Base-by-base conservation (phyloP, 2,329 filamentous ascomycete genomes). In the Lomentospora prolificans region DNA sequence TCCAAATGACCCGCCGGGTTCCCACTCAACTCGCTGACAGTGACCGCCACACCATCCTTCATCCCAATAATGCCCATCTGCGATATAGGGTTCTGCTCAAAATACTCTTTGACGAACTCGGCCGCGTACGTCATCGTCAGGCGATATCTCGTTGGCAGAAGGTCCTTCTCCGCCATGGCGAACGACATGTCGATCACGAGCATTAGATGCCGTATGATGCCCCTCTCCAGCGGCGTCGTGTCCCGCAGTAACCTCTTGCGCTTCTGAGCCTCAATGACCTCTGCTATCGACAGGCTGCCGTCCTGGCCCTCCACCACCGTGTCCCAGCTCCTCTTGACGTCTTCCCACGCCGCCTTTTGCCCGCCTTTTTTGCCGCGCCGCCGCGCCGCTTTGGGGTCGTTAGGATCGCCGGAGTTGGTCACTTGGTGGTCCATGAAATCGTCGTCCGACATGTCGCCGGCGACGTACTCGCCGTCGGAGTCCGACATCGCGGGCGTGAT, bases 31-130 rank as follows among this genome's bases (percentile, higher is more conserved):
- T 96, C 89, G 66, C 87, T 94, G 60, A 99, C 81, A 39, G 89
- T 78, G 24, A 95, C 76, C 2, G 91, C 91, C 14, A 97, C 77
- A 14, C 94, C 94, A 67, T 97, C 94, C 59, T 89, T 83, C 88
- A 97, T 96, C 53, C 89, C 92, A 39, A 99, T 76, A 28, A 99
- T 86, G 24, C 88, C 91, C 57, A 99, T 81, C 71, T 99, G 94
- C 8, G 90, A 95, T 61, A 99, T 97, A 9, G 94, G 94, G 65
- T 99, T 99, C 71, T 99, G 94, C 71, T 97, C 94, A 67, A 97
- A 99, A 72, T 90, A 99, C 69, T 96, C 92, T 58, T 85, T 81
- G 51, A 97, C 87, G 69, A 97, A 99, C 57, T 90, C 86, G 60
- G 86, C 82, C 14, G 90, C 87, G 70, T 90, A 95, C 60, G 85